Conservation (phyloP, 768 basidiomycete genomes). For the Collybia mongolica region DNA sequence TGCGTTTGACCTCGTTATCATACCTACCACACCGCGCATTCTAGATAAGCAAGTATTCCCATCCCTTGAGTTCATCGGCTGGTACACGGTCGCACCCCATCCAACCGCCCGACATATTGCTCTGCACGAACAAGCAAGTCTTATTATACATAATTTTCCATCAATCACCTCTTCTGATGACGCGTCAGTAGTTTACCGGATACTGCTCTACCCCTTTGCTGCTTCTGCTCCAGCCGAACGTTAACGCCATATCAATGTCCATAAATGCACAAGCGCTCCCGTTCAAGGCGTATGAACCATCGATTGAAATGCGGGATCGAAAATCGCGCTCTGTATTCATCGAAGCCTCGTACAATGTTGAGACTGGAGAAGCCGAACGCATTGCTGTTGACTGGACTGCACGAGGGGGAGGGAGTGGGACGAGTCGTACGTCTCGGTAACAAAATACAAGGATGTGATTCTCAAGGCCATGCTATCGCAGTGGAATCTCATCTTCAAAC, state of each 20-base stretch:
- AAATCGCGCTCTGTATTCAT: constrained; percentile 79
- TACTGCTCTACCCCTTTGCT: constrained; percentile 91
- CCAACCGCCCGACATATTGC: constrained; percentile 76
- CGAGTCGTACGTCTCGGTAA: constrained; percentile 57
- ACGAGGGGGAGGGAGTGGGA: constrained; percentile 79
- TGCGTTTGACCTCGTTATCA: not conserved
- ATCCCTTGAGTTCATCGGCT: constrained; percentile 94
- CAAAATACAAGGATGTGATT: constrained; percentile 1
- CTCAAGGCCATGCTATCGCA: constrained; percentile 26
- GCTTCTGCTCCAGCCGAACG: constrained; percentile 48
- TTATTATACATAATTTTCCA: not conserved
- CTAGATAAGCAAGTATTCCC: constrained; percentile 98
- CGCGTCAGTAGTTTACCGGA: constrained; percentile 61
- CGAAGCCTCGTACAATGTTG: constrained; percentile 83
- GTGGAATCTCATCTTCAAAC: constrained; percentile 91
- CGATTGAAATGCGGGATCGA: constrained; percentile 80
- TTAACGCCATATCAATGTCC: constrained; percentile 11
- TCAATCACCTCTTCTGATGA: not conserved
- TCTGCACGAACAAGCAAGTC: constrained; percentile 79
- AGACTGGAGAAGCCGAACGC: constrained; percentile 97
- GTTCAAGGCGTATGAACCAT: constrained; percentile 91
- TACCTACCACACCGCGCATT: constrained; percentile 7
- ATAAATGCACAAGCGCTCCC: constrained; percentile 77
- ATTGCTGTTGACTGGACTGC: constrained; percentile 98
- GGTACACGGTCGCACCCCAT: constrained; percentile 87